phyloP scores from a whole-genome alignment of 1,139 yeast genomes.

The Candida neerlandica region DNA sequence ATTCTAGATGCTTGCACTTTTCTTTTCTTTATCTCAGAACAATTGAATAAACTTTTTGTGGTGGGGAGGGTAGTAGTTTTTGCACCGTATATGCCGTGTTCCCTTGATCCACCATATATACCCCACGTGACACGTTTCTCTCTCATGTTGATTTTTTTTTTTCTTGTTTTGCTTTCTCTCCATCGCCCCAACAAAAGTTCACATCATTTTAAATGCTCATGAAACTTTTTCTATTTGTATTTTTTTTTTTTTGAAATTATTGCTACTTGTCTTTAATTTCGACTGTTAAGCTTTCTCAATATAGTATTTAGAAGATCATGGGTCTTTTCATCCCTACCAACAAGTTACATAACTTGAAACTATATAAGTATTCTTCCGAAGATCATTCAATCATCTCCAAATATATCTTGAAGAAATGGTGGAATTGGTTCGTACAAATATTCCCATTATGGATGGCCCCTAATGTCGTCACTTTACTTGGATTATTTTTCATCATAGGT shows the following conservation, averaged over 20 bases:
- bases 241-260: neutral
- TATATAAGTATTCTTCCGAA: constrained; percentile 73
- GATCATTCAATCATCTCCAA: constrained; percentile 81
- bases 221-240: neutral
- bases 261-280: neutral
- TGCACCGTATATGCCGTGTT: neutral
- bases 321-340: constrained; percentile 70
- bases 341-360: constrained; percentile 62
- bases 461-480: constrained; percentile 78
- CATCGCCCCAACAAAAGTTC: constrained; percentile 1
- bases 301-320: constrained; percentile 40
- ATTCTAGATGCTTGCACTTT: no score
- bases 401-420: constrained; percentile 76
- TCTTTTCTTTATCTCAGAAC: no score
- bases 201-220: constrained; percentile 1
- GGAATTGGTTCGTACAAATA: constrained; percentile 68
- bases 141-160: neutral
- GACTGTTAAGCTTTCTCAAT: no score
- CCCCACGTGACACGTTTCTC: neutral
- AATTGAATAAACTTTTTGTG: no score
- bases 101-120: neutral
- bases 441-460: constrained; percentile 92
- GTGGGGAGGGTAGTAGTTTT: neutral
- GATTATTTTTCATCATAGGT: constrained; percentile 67
- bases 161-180: neutral